phyloP scores from a whole-genome alignment of 83 land plant species.

The Isoetes engelmannii region DNA sequence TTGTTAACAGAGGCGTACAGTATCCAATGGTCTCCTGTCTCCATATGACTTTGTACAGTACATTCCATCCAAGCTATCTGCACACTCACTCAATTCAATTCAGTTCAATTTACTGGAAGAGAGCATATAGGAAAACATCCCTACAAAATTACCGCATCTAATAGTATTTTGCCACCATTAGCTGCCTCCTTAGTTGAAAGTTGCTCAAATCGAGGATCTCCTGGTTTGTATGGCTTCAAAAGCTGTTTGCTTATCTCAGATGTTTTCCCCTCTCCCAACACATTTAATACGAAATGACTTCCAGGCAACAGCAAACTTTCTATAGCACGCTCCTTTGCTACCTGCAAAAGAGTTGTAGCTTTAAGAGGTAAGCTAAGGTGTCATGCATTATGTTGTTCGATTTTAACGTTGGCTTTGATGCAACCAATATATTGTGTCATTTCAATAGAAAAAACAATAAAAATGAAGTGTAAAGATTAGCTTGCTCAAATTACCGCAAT shows the following conservation, averaged over 20 bases:
- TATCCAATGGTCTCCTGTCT: conserved; percentile 52
- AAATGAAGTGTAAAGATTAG: neutral
- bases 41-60: conserved; percentile 39
- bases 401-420: too few species aligned
- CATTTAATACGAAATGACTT: conserved; percentile 41
- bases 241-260: conserved; percentile 31
- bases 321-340: conserved; percentile 51
- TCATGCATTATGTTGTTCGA: too few species aligned
- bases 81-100: neutral
- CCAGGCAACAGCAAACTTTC: conserved; percentile 43
- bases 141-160: conserved; percentile 32
- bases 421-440: too few species aligned
- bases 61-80: conserved; percentile 43
- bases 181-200: conserved; percentile 30
- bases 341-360: conserved; percentile 19
- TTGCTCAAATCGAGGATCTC: conserved; percentile 34
- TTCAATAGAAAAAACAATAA: too few species aligned
- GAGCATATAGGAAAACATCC: neutral
- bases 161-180: conserved; percentile 30
- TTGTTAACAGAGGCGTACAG: conserved; percentile 39
- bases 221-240: conserved; percentile 43
- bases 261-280: conserved; percentile 42
- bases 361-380: too few species aligned
- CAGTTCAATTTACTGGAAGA: neutral
- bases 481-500: conserved; percentile 30